Evolutionary conservation across 106 monocot species (phyloP).

Genomic region (Platanthera zijinensis): DNA sequence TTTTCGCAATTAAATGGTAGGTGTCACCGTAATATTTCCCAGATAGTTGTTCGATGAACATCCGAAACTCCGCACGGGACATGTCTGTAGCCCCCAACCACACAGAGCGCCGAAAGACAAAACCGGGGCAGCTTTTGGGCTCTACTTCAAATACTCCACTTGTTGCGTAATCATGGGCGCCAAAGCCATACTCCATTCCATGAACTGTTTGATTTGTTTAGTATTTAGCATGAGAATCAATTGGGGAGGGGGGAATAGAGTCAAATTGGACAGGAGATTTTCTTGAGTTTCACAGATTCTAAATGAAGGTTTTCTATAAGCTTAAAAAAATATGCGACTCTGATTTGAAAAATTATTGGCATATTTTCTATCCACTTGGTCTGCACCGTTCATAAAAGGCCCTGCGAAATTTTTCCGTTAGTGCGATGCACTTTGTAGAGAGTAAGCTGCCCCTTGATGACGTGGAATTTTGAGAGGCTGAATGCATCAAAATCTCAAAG

Average conservation of each 20-base stretch:
- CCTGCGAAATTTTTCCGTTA: too few relatives aligned
- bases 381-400: too few relatives aligned
- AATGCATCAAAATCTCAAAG: background rate
- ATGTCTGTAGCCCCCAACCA: constrained; percentile 43
- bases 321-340: background rate
- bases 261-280: background rate
- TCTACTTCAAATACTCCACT: constrained; percentile 78
- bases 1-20: constrained; percentile 55
- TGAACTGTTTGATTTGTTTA: constrained; percentile 21
- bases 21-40: constrained; percentile 43
- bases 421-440: too few relatives aligned
- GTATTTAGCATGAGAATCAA: background rate
- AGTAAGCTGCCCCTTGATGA: too few relatives aligned
- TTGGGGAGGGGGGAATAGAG: background rate
- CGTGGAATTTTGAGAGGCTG: too few relatives aligned
- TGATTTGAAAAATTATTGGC: background rate
- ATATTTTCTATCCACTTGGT: too few relatives aligned
- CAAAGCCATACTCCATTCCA: constrained; percentile 69
- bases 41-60: constrained; percentile 45
- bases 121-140: constrained; percentile 69
- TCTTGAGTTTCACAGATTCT: background rate
- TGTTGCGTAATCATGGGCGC: constrained; percentile 57
- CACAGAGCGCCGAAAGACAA: constrained; percentile 42
- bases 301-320: background rate
- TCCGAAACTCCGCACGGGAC: constrained; percentile 41